These are phyloP conservation scores for Zygosaccharomyces pseudobailii DNA, from an alignment of 1,139 yeast genomes.

Conservation along the genomic window DNA sequence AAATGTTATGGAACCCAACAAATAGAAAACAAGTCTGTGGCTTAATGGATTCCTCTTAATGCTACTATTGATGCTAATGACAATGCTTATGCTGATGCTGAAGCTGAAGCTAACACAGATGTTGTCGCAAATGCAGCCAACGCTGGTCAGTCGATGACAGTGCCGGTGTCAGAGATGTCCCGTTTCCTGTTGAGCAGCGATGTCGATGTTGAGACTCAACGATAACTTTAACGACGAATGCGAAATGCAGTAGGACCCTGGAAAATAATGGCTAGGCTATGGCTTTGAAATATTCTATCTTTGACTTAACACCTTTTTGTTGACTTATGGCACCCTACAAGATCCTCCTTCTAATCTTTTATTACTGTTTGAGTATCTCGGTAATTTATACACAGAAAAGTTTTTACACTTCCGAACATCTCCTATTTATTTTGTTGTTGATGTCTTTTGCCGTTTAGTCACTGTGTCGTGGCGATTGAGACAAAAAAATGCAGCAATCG, in stretches of 20 bases:
- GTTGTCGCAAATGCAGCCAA: neutral
- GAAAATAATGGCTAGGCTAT: neutral
- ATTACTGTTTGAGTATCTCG: neutral
- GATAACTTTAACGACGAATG: neutral
- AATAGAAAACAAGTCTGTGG: neutral
- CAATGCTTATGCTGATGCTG: neutral
- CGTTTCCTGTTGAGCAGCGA: neutral
- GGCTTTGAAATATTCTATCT: neutral
- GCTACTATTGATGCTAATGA: neutral
- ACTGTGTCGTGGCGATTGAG: neutral
- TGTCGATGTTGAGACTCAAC: neutral
- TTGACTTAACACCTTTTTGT: neutral
- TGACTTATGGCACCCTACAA: neutral
- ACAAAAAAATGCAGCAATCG: neutral
- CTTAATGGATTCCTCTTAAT: neutral
- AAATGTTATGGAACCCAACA: neutral
- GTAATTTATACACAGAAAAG: neutral
- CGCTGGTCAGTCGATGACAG: slow-evolving; percentile 2
- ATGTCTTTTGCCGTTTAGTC: neutral
- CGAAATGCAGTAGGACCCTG: neutral
- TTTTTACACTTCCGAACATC: neutral
- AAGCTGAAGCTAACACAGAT: neutral
- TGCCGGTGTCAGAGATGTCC: slow-evolving; percentile 2
- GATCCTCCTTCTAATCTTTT: neutral
- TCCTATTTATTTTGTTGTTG: neutral